phyloP scores from a whole-genome alignment of 1,284 basidiomycete genomes.

The Papiliotrema nemorosa region DNA sequence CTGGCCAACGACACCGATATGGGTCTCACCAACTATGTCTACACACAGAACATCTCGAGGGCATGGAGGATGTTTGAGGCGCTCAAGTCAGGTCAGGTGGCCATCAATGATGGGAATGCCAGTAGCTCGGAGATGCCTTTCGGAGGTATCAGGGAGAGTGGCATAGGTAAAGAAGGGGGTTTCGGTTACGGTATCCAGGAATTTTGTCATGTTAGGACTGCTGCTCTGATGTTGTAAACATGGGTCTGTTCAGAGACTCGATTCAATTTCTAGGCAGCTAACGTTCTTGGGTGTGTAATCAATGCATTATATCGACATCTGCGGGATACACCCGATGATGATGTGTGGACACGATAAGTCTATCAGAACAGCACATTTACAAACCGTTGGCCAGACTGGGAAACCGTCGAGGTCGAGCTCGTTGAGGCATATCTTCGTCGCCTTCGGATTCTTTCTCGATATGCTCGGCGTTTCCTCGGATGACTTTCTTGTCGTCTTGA shows the following conservation, averaged over 20 bases:
- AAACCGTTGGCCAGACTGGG: background rate
- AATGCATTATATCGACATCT: no score
- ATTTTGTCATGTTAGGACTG: slow-evolving; percentile 1
- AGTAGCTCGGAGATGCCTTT: slow-evolving; percentile 79
- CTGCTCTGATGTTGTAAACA: slow-evolving; percentile 2
- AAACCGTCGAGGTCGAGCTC: background rate
- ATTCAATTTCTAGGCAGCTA: no score
- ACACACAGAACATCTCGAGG: slow-evolving; percentile 75
- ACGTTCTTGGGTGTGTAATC: no score
- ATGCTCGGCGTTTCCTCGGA: slow-evolving; percentile 9
- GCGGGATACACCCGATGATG: no score
- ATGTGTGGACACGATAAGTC: no score
- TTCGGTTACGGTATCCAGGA: slow-evolving; percentile 3
- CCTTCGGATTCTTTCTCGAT: slow-evolving; percentile 5
- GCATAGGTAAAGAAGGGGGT: slow-evolving; percentile 25
- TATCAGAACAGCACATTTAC: no score
- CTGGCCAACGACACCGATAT: slow-evolving; percentile 76
- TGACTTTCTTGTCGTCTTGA: slow-evolving; percentile 31
- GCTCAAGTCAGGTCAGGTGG: slow-evolving; percentile 86
- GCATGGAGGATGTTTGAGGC: slow-evolving; percentile 91
- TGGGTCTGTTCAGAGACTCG: background rate
- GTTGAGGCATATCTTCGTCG: background rate
- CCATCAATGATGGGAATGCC: slow-evolving; percentile 69
- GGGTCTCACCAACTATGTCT: slow-evolving; percentile 89
- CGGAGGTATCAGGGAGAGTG: slow-evolving; percentile 59